Base-by-base conservation (phyloP, 2,329 filamentous ascomycete genomes). In the Hypoxylon sp. region DNA sequence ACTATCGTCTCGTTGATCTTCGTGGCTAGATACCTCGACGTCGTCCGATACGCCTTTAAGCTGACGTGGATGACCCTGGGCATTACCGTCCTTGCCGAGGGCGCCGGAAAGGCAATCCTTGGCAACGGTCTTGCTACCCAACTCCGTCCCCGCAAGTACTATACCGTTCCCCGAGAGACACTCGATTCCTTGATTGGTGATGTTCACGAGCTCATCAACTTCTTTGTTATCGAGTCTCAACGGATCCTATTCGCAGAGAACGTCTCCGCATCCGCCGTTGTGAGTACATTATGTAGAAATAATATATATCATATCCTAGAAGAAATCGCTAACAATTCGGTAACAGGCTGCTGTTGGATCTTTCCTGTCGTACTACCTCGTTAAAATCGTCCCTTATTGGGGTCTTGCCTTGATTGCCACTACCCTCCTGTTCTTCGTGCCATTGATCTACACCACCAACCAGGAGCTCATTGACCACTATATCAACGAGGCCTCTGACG, bases 351-450 rank as follows among this genome's bases (percentile, higher is more conserved):
- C 87, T 70, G 55, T 90, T 57, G 83, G 83, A 68, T 85, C 90
- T 52, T 90, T 92, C 79, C 70, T 91, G 70, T 89, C 89, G 24
- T 92, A 92, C 82, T 89, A 86, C 79, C 83, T 92, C 42, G 86
- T 90, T 80, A 92, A 91, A 84, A 82, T 92, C 68, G 86, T 92
- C 52, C 90, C 90, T 37, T 87, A 90, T 83, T 92, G 90, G 90
- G 89, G 88, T 37, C 86, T 92, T 70, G 83, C 88, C 51, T 80
- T 92, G 70, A 83, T 91, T 73, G 82, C 81, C 70, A 88, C 87
- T 65, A 87, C 87, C 11, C 78, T 88, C 54, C 76, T 86, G 65
- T 92, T 92, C 83, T 82, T 90, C 65, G 83, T 82, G 11, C 90
- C 90, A 31, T 83, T 92, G 57, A 75, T 91, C 77, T 92, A 92